Percentiles rank a stretch among this genome's conserved stretches.
Conservation (phyloP, 2,329 filamentous ascomycete genomes). For the Ophiosphaerella narmari region DNA sequence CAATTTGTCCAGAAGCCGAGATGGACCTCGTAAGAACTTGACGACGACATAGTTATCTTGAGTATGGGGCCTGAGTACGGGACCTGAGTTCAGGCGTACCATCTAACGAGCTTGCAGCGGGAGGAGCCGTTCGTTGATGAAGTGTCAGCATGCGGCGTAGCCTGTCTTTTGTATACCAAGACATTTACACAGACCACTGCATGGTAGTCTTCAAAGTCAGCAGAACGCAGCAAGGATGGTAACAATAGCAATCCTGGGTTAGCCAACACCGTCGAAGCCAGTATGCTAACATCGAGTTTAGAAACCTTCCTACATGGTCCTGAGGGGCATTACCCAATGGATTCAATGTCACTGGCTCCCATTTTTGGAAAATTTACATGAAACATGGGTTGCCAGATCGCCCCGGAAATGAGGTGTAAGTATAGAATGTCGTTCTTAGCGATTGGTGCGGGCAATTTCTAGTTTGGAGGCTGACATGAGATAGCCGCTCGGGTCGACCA, state of each 20-base stretch:
- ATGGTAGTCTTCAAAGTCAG: not conserved
- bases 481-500: not conserved
- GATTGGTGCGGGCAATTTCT: not conserved
- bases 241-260: not conserved
- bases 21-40: slow-evolving; percentile 18
- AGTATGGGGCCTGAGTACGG: not conserved
- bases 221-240: not conserved
- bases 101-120: not conserved
- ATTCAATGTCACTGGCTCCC: not conserved
- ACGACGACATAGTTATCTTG: not conserved
- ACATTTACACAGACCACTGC: not conserved
- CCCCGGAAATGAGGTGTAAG: not conserved
- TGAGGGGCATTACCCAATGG: not conserved
- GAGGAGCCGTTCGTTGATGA: not conserved
- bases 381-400: not conserved
- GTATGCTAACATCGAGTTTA: not conserved
- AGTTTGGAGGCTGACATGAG: not conserved
- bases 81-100: slow-evolving; percentile 1
- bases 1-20: slow-evolving; percentile 42
- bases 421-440: not conserved
- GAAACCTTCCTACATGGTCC: no score
- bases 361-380: not conserved
- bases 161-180: not conserved
- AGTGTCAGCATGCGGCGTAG: not conserved
- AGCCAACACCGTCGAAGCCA: not conserved